Evolutionary conservation across 2,329 filamentous ascomycete species (phyloP).

Genomic region (Pyrenochaeta sp.): DNA sequence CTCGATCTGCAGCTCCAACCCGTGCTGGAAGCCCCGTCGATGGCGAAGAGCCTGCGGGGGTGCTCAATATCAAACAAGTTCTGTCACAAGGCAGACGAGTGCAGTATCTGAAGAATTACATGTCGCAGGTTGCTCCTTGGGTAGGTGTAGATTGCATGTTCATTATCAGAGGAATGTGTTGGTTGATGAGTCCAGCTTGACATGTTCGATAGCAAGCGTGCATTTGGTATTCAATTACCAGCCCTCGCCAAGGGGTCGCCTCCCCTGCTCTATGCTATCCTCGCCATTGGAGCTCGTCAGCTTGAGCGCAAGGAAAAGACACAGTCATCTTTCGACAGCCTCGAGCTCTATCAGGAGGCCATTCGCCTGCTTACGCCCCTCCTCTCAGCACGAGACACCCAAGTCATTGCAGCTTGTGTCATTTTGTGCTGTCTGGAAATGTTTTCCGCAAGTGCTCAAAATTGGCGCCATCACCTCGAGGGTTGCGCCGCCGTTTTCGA

Average conservation of each 20-base stretch:
- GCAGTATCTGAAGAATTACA: slow-evolving; percentile 42
- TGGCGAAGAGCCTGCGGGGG: slow-evolving; percentile 6
- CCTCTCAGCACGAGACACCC: slow-evolving; percentile 57
- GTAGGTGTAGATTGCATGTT: slow-evolving; percentile 10
- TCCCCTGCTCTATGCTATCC: slow-evolving; percentile 59
- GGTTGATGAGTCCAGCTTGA: slow-evolving; percentile 51
- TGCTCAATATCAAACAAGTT: slow-evolving; percentile 28
- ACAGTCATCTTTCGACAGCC: slow-evolving; percentile 54
- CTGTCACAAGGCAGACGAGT: slow-evolving; percentile 30
- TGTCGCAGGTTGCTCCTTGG: slow-evolving; percentile 40
- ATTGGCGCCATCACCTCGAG: slow-evolving; percentile 62
- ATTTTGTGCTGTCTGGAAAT: slow-evolving; percentile 65
- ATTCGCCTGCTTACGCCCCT: slow-evolving; percentile 60
- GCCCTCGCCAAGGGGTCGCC: slow-evolving; percentile 56
- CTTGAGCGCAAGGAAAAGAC: slow-evolving; percentile 57
- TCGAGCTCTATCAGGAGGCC: slow-evolving; percentile 61
- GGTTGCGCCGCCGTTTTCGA: slow-evolving; percentile 62
- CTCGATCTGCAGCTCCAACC: slow-evolving; percentile 36
- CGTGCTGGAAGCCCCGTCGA: slow-evolving; percentile 31
- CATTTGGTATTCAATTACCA: slow-evolving; percentile 60
- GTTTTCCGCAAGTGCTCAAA: slow-evolving; percentile 50
- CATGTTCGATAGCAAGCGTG: slow-evolving; percentile 61
- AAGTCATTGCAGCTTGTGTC: slow-evolving; percentile 63
- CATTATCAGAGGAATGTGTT: no score
- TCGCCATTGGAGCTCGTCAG: slow-evolving; percentile 62